Conservation (phyloP, 176 grass and related monocot species). For the Aegilops sharonensis region DNA sequence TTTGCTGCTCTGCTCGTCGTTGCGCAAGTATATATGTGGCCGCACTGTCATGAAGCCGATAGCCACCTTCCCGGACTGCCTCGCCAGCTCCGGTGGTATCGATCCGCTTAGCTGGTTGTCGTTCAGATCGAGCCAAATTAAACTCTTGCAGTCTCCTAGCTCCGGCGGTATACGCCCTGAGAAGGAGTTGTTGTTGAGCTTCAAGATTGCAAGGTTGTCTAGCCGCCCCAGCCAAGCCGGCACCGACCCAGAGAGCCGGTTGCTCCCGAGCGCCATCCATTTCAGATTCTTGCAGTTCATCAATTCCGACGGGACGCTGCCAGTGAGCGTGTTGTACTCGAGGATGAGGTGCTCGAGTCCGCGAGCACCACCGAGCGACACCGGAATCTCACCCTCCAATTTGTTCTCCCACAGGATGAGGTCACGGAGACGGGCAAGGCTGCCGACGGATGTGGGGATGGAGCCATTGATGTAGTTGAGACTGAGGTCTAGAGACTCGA, state of each 20-base stretch:
- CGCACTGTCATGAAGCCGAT: constrained; percentile 38
- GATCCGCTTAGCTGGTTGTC: constrained; percentile 76
- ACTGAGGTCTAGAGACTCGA: constrained; percentile 54
- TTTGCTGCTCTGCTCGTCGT: constrained; percentile 60
- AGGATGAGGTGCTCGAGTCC: constrained; percentile 81
- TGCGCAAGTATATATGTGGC: constrained; percentile 36
- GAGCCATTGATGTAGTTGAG: constrained; percentile 50
- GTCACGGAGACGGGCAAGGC: constrained; percentile 33
- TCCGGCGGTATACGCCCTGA: constrained; percentile 67
- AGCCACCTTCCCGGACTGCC: constrained; percentile 68
- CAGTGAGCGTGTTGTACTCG: constrained; percentile 86
- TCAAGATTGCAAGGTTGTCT: constrained; percentile 64
- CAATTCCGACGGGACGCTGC: constrained; percentile 59
- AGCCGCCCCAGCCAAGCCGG: constrained; percentile 80
- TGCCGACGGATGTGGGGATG: constrained; percentile 43
- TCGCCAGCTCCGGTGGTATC: constrained; percentile 64
- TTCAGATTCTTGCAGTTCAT: constrained; percentile 57
- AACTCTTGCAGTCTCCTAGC: constrained; percentile 82
- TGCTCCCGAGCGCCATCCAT: constrained; percentile 92
- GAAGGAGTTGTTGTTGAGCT: constrained; percentile 88
- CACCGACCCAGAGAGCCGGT: constrained; percentile 67
- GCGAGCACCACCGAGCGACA: not conserved
- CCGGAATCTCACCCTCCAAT: constrained; percentile 53
- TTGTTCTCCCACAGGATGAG: constrained; percentile 62
- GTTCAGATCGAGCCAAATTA: constrained; percentile 86